Evolutionary conservation across 176 grass and related monocot species (phyloP).

Genomic region (Elaeis guineensis): DNA sequence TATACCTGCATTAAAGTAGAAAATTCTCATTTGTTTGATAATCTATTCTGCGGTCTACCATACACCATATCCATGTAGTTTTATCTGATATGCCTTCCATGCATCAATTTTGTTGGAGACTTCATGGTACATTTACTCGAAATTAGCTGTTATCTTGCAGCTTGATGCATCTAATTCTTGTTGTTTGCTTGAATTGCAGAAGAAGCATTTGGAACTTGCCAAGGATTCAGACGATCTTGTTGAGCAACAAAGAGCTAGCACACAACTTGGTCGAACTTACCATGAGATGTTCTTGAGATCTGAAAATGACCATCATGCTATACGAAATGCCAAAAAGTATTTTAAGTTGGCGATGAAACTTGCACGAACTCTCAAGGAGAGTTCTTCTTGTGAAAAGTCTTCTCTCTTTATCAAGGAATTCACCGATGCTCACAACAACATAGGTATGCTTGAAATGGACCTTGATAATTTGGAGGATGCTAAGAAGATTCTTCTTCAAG

Average conservation of each 20-base stretch:
- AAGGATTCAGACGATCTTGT: constrained; percentile 69
- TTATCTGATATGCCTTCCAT: too few relatives aligned
- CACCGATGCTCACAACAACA: constrained; percentile 90
- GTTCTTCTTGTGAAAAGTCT: constrained; percentile 23
- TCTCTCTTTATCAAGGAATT: constrained; percentile 62
- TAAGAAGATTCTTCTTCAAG: constrained; percentile 57
- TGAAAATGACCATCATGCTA: constrained; percentile 65
- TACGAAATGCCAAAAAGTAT: constrained; percentile 85
- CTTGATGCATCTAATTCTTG: constrained; percentile 14
- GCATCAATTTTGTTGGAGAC: too few relatives aligned
- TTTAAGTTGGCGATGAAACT: constrained; percentile 74
- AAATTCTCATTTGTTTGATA: too few relatives aligned
- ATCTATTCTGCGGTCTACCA: too few relatives aligned
- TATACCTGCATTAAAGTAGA: too few relatives aligned
- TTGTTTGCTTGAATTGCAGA: constrained; percentile 42
- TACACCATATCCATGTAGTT: too few relatives aligned
- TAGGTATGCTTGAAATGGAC: constrained; percentile 87
- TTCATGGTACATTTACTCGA: not conserved
- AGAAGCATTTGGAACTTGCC: constrained; percentile 83
- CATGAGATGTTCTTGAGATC: constrained; percentile 63
- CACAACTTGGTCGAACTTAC: constrained; percentile 89
- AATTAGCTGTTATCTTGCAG: constrained; percentile 8
- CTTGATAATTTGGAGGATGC: constrained; percentile 76
- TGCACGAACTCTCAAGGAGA: constrained; percentile 43
- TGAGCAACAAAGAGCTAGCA: constrained; percentile 84